Percentiles rank a stretch among this genome's conserved stretches.
phyloP scores from a whole-genome alignment of 768 basidiomycete genomes.

The Pulveroboletus ravenelii region DNA sequence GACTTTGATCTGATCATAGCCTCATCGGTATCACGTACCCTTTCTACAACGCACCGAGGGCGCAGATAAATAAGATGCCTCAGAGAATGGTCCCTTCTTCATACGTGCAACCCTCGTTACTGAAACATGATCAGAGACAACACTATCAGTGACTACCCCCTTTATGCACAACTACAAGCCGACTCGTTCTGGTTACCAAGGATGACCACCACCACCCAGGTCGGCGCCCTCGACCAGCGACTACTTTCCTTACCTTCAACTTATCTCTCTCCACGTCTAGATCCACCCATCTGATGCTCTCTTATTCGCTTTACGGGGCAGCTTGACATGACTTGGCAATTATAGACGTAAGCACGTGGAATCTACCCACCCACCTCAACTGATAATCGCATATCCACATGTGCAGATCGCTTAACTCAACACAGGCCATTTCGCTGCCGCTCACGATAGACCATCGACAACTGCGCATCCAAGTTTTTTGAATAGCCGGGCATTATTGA shows the following conservation, averaged over 20 bases:
- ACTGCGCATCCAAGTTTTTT: conserved; percentile 13
- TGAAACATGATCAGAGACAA: too few relatives aligned
- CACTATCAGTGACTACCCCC: too few relatives aligned
- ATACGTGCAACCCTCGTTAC: too few relatives aligned
- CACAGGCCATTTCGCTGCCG: conserved; percentile 11
- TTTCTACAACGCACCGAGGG: too few relatives aligned
- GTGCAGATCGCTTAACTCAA: neutral
- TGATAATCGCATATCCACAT: too few relatives aligned
- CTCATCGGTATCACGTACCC: too few relatives aligned
- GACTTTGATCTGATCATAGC: too few relatives aligned
- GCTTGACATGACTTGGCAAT: conserved; percentile 5
- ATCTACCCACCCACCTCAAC: neutral
- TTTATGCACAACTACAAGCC: too few relatives aligned
- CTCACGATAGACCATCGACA: conserved; percentile 10
- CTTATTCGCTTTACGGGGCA: conserved; percentile 12
- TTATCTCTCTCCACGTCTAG: conserved; percentile 1
- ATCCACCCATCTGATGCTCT: neutral
- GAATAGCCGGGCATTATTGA: conserved; percentile 23
- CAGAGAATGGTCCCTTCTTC: too few relatives aligned
- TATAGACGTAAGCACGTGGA: neutral
- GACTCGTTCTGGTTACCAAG: too few relatives aligned
- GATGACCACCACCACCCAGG: neutral
- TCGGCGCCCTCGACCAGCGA: neutral
- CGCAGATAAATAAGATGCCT: too few relatives aligned
- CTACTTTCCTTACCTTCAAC: neutral